Base-by-base conservation (phyloP, 176 grass and related monocot genomes). In the Bonia amplexicaulis region DNA sequence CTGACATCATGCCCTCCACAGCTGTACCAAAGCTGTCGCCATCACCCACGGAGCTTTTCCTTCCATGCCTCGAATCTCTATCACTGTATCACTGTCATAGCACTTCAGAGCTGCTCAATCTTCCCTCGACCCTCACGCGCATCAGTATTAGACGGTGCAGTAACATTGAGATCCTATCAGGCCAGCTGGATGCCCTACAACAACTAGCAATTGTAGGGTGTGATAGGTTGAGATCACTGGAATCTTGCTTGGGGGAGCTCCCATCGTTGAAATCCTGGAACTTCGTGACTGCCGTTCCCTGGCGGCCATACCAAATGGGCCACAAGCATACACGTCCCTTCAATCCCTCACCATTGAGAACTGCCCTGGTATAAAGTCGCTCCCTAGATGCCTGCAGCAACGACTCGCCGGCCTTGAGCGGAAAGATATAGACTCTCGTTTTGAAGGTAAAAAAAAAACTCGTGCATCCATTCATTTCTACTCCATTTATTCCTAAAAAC, bases 281-380 rank as follows among this genome's bases (percentile, higher is more conserved):
- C 23, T 73, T n/a, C 0, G 0, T 0, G 0, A 0, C 0, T 73
- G 68, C 12, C 1, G 51, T 9, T 64, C 19, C 44, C 33, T 73
- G 11, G 7, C 2, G 25, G 25, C 76, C 9, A 45, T 86, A 40
- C 57, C 76, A 0, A 25, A 44, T 62, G 20, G 9, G 6, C 67
- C 67, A 0, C 44, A 53, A 80, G 66, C 55, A n/a, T 37, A 37
- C 35, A 5, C 35, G 5, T 37, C 35, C 35, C 5, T 37, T 37
- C 35, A 37, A 37, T 37, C 52, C 1, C 77, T 86, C 66, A 0
- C 0, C 0, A 73, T 86, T 15, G 0, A 0, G 9, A 0, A 0
- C 0, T 86, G 85, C 1, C 76, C 15, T 41, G 0, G 44, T 74
- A 1, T 86, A 10, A 80, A 72, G 59, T 13, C n/a, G 6, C 67